Conservation (phyloP, 2,329 filamentous ascomycete species). For the Fusarium compactum region DNA sequence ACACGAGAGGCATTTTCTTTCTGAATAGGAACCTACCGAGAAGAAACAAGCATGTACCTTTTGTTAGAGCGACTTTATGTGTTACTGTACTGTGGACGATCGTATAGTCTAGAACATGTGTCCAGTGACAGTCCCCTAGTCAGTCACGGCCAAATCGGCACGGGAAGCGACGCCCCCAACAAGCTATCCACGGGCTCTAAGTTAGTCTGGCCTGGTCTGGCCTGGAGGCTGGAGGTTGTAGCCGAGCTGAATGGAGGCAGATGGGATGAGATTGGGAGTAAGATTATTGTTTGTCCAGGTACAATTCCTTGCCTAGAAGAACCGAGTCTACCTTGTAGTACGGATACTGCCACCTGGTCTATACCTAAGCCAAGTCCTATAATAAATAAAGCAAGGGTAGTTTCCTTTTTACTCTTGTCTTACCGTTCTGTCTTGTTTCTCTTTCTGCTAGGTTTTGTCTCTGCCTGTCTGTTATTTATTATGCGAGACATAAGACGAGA, state of each 20-base stretch:
- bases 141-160: slow-evolving; percentile 37
- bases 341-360: background rate
- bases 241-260: background rate
- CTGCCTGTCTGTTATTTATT: slow-evolving; percentile 12
- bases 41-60: background rate
- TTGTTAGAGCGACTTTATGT: background rate
- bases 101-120: slow-evolving; percentile 27
- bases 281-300: background rate
- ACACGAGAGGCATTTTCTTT: slow-evolving; percentile 19
- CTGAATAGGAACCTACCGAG: background rate
- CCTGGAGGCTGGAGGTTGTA: background rate
- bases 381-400: background rate
- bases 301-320: background rate
- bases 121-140: slow-evolving; percentile 15
- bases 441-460: slow-evolving; percentile 5
- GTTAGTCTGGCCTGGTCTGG: slow-evolving; percentile 3
- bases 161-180: slow-evolving; percentile 34
- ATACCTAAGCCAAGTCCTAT: background rate
- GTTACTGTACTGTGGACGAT: background rate
- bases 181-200: slow-evolving; percentile 20
- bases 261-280: background rate
- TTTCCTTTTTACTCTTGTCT: background rate
- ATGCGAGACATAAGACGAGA: slow-evolving; percentile 30
- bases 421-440: slow-evolving; percentile 17
- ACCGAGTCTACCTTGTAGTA: background rate